phyloP scores from a whole-genome alignment of 176 grass and related monocot species.

The Urochloa ruziziensis region DNA sequence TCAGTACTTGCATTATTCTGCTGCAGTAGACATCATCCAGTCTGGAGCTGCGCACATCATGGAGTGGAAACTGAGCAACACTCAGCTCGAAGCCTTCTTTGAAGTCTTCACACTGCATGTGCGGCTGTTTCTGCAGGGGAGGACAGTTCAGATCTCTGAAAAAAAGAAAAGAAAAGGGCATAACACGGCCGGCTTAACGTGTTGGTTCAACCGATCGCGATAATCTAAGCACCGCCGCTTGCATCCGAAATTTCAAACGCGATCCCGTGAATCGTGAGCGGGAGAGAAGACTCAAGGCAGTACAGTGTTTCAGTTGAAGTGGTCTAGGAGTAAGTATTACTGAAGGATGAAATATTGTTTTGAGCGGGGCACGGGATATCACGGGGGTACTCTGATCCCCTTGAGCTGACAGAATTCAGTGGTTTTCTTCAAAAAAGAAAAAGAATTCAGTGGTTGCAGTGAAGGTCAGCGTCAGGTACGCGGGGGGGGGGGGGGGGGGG shows the following conservation, averaged over 20 bases:
- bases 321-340: too few species aligned
- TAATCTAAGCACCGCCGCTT: conserved; percentile 18
- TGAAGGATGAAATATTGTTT: too few species aligned
- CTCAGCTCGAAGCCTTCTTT: background rate
- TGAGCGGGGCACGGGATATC: too few species aligned
- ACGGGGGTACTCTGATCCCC: too few species aligned
- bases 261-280: background rate
- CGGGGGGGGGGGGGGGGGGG: too few species aligned
- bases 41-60: conserved; percentile 18
- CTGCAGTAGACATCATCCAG: conserved; percentile 8
- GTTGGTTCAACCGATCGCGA: conserved; percentile 19
- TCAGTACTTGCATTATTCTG: background rate
- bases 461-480: too few species aligned
- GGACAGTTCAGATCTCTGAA: conserved; percentile 13
- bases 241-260: background rate
- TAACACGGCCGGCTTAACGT: background rate
- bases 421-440: too few species aligned
- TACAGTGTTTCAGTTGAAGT: too few species aligned
- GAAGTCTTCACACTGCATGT: conserved; percentile 30
- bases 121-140: conserved; percentile 1
- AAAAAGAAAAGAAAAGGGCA: background rate
- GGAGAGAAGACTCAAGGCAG: too few species aligned
- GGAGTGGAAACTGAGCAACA: background rate
- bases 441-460: too few species aligned
- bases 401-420: too few species aligned